These are phyloP conservation scores for Fusarium pininemorale DNA, from an alignment of 2,329 filamentous ascomycete genomes.

Conservation along the genomic window DNA sequence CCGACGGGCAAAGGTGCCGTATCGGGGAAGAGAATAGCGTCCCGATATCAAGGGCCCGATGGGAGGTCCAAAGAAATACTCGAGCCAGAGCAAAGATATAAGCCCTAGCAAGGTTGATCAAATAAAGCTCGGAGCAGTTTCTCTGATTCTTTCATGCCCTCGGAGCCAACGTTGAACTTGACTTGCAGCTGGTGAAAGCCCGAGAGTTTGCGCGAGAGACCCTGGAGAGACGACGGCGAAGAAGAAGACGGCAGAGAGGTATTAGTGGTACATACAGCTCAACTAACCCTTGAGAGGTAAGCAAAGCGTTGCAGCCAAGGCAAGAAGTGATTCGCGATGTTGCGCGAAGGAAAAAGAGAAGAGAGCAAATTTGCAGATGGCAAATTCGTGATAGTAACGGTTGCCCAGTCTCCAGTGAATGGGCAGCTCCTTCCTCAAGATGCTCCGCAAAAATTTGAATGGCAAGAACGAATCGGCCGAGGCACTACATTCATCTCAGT, in stretches of 20 bases:
- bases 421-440: slow-evolving; percentile 10
- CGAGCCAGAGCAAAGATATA: neutral
- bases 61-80: slow-evolving; percentile 7
- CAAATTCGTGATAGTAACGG: slow-evolving; percentile 27
- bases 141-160: neutral
- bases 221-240: neutral
- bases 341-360: slow-evolving; percentile 8
- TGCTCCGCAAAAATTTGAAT: slow-evolving; percentile 31
- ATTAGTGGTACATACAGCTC: slow-evolving; percentile 19
- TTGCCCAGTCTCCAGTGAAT: neutral
- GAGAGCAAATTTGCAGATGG: slow-evolving; percentile 33
- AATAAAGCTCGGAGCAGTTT: slow-evolving; percentile 2
- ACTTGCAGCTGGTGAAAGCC: neutral
- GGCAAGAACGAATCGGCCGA: slow-evolving; percentile 31
- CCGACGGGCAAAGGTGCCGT: slow-evolving; percentile 30
- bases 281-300: slow-evolving; percentile 5
- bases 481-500: slow-evolving; percentile 11
- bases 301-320: slow-evolving; percentile 5
- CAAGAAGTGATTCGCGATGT: slow-evolving; percentile 6
- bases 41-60: slow-evolving; percentile 19
- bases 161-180: neutral
- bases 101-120: slow-evolving; percentile 11
- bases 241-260: neutral
- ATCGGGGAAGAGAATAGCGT: slow-evolving; percentile 29
- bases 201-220: slow-evolving; percentile 7